Percentiles rank a stretch among this genome's conserved stretches.
Evolutionary conservation across 1,139 yeast genomes (phyloP).

Genomic region (Pichia kudriavzevii): DNA sequence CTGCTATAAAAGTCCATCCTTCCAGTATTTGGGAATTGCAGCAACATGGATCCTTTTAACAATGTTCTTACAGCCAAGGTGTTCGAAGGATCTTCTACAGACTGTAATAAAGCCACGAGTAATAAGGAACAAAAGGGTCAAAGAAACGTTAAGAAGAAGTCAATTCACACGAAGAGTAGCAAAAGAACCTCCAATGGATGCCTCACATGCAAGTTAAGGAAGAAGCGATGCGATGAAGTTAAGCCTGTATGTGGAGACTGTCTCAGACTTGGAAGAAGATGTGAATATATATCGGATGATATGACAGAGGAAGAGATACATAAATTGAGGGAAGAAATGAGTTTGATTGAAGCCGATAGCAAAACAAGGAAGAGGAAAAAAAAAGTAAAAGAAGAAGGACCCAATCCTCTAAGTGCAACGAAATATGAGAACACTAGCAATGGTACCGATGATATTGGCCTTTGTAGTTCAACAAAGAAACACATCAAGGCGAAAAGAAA

Average conservation of each 20-base stretch:
- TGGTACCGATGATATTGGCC: neutral
- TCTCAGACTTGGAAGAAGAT: constrained; percentile 42
- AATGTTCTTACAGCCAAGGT: too few species aligned
- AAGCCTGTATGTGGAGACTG: constrained; percentile 61
- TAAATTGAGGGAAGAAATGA: constrained; percentile 29
- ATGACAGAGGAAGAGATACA: constrained; percentile 23
- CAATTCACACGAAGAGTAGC: too few species aligned
- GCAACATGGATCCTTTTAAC: too few species aligned
- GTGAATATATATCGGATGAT: constrained; percentile 44
- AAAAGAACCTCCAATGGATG: constrained; percentile 54
- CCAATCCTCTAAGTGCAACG: too few species aligned
- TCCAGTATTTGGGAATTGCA: too few species aligned
- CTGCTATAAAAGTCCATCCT: too few species aligned
- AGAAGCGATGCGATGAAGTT: constrained; percentile 65
- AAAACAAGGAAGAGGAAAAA: constrained; percentile 25
- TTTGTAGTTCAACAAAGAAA: too few species aligned
- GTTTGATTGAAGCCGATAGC: constrained; percentile 27
- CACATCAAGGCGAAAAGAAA: neutral
- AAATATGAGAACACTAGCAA: neutral
- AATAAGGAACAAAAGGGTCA: too few species aligned
- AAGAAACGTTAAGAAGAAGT: too few species aligned
- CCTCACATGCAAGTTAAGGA: constrained; percentile 61
- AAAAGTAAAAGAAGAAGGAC: constrained; percentile 6
- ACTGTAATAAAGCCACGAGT: too few species aligned
- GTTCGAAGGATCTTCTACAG: too few species aligned